Evolutionary conservation across 441 rosid species (phyloP), one percentile per base, ranked within the genome.

Genomic region (Adansonia rubrostipa): DNA sequence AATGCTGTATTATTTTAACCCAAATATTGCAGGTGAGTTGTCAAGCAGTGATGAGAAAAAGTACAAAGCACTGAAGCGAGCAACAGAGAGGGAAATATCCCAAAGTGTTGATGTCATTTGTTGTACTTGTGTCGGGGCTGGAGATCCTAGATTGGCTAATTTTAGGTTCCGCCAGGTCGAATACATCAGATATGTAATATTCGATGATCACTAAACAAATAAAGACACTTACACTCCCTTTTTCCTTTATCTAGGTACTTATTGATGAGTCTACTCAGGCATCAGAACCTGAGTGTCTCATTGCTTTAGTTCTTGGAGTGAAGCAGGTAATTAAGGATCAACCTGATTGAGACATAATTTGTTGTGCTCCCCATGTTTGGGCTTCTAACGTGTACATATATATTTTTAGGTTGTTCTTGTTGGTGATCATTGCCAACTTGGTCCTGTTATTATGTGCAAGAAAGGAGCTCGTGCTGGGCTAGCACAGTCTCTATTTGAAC

Each of bases 391-490:
- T 19, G 58, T 20, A n/a, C 19, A 54, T 51, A 6, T 81, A 51
- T 87, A 19, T 75, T 67, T 78, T 81, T 40, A 97, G 98, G 98
- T 89, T 80, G 89, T 97, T 81, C 98, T 97, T 84, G 99, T 97
- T 73, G 99, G 99, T 81, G 99, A 97, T 82, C 99, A 97, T 84
- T 97, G 99, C 85, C 99, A 97, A 82, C 99, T 97, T 82, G 99
- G 99, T 80, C 99, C 99, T 3, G 99, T 97, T 71, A 95, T 97
- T 48, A 97, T 97, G 99, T 97, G 99, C 92, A 97, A 97, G 85
- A 97, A 97, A 92, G 99, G 97, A 53, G 99, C 99, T 80, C 97
- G 99, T 82, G 99, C 99, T 83, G 99, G 99, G 76, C 84, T 97
- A 77, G 99, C 99, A 9, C 99, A 93, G 85, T 97, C 99, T 62